Percentiles rank a stretch among this genome's conserved stretches.
Conservation (phyloP, 2,329 filamentous ascomycete species). For the Trichoderma simmonsii region DNA sequence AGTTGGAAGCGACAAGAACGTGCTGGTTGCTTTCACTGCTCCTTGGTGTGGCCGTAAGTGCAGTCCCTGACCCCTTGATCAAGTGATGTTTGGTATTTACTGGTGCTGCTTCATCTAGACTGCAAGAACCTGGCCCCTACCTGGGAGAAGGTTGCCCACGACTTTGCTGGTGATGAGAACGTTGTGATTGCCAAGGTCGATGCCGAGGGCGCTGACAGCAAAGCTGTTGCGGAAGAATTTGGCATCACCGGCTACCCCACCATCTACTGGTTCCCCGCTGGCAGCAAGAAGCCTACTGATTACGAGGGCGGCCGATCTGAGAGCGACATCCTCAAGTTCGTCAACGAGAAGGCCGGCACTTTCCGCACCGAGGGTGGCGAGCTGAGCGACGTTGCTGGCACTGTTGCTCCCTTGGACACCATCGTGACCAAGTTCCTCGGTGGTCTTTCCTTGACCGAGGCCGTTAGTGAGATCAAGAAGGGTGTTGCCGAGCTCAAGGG, state of each 20-base stretch:
- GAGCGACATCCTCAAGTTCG: conserved; percentile 69
- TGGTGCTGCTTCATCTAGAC: conserved; percentile 53
- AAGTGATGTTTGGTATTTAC: conserved; percentile 1
- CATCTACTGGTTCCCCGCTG: conserved; percentile 95
- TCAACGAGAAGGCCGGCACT: conserved; percentile 88
- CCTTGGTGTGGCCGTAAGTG: conserved; percentile 97
- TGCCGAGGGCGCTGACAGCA: conserved; percentile 82
- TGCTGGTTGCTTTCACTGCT: conserved; percentile 93
- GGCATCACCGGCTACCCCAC: conserved; percentile 87
- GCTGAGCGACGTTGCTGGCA: conserved; percentile 75
- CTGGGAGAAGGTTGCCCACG: conserved; percentile 82
- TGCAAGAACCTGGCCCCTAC: conserved; percentile 91
- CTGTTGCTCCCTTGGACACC: conserved; percentile 72
- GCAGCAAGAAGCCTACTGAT: conserved; percentile 65
- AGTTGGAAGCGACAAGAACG: conserved; percentile 82
- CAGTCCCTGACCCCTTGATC: background rate
- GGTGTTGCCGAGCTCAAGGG: conserved; percentile 64
- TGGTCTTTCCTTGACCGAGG: conserved; percentile 58
- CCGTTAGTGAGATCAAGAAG: conserved; percentile 69
- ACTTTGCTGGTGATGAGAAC: conserved; percentile 72
- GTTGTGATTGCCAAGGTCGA: conserved; percentile 95
- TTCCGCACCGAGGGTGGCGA: conserved; percentile 79
- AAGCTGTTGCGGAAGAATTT: conserved; percentile 70
- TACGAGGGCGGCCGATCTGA: conserved; percentile 79
- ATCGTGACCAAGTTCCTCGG: conserved; percentile 72